Conservation (phyloP, 495 filamentous ascomycete genomes). For the Penicillium cosmopolitanum region DNA sequence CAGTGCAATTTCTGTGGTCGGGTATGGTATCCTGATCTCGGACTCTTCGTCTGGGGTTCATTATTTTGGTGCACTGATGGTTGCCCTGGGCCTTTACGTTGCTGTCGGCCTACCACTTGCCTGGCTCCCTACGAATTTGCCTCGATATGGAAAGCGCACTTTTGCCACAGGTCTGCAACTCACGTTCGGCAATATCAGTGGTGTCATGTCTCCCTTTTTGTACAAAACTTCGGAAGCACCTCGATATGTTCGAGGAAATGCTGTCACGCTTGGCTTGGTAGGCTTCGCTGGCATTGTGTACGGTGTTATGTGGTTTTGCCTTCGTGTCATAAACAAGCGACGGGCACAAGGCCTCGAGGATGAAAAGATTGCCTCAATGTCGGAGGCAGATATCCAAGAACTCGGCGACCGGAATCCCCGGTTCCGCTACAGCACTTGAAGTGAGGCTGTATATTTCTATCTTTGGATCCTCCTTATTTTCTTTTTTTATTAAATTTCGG, state of each 20-base stretch:
- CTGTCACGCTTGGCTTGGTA: conserved; percentile 50
- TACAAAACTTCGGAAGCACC: conserved; percentile 46
- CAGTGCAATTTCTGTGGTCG: conserved; percentile 61
- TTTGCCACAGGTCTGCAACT: conserved; percentile 72
- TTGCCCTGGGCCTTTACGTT: conserved; percentile 73
- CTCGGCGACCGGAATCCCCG: conserved; percentile 70
- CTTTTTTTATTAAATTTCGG: neutral
- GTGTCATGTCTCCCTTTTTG: conserved; percentile 69
- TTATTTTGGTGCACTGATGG: conserved; percentile 72
- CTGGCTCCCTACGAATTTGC: conserved; percentile 63
- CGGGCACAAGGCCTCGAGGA: conserved; percentile 58
- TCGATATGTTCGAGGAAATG: conserved; percentile 47
- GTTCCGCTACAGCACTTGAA: conserved; percentile 60
- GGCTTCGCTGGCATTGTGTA: conserved; percentile 48
- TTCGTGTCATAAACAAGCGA: conserved; percentile 56
- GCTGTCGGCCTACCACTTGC: conserved; percentile 70
- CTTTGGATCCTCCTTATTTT: neutral
- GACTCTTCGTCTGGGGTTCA: conserved; percentile 62
- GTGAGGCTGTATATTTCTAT: neutral
- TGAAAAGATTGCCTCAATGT: conserved; percentile 55
- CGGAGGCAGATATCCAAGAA: conserved; percentile 68
- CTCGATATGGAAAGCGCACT: conserved; percentile 73
- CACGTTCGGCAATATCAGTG: conserved; percentile 65
- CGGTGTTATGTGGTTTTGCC: conserved; percentile 58
- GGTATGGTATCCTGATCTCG: conserved; percentile 68